Conservation (phyloP, 2,329 filamentous ascomycete genomes). For the Grosmannia huntii region DNA sequence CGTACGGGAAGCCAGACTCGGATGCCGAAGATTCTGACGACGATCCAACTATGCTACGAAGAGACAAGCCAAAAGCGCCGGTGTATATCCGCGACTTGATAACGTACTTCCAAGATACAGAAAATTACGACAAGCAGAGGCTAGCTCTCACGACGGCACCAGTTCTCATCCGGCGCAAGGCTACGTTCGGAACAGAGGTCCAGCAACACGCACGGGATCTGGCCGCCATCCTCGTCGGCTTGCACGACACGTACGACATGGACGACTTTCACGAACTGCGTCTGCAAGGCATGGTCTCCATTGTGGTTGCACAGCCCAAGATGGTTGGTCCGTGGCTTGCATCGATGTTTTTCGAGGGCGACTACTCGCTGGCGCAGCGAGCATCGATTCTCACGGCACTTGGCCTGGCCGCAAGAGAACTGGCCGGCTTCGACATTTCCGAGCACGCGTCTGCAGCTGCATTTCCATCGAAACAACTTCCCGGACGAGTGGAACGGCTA, state of each 20-base stretch:
- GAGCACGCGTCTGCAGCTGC: slow-evolving; percentile 34
- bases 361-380: slow-evolving; percentile 78
- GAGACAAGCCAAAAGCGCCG: slow-evolving; percentile 71
- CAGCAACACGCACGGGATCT: slow-evolving; percentile 73
- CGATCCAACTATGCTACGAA: slow-evolving; percentile 73
- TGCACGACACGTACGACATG: slow-evolving; percentile 78
- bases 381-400: slow-evolving; percentile 70
- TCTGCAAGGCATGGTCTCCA: slow-evolving; percentile 68
- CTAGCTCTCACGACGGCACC: slow-evolving; percentile 68
- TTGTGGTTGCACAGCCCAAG: slow-evolving; percentile 63
- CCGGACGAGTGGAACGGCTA: slow-evolving; percentile 57
- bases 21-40: slow-evolving; percentile 89
- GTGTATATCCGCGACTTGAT: slow-evolving; percentile 88
- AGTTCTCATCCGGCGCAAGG: slow-evolving; percentile 73
- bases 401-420: slow-evolving; percentile 68
- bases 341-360: slow-evolving; percentile 77
- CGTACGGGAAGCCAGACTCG: slow-evolving; percentile 76
- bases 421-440: slow-evolving; percentile 61
- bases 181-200: slow-evolving; percentile 78
- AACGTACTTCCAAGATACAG: slow-evolving; percentile 61
- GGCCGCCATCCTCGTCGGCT: slow-evolving; percentile 59
- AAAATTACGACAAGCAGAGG: slow-evolving; percentile 74
- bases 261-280: slow-evolving; percentile 64
- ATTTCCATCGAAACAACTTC: slow-evolving; percentile 75
- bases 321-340: slow-evolving; percentile 76